Base-by-base conservation (phyloP, 1,284 basidiomycete species). In the Ganoderma boninense region DNA sequence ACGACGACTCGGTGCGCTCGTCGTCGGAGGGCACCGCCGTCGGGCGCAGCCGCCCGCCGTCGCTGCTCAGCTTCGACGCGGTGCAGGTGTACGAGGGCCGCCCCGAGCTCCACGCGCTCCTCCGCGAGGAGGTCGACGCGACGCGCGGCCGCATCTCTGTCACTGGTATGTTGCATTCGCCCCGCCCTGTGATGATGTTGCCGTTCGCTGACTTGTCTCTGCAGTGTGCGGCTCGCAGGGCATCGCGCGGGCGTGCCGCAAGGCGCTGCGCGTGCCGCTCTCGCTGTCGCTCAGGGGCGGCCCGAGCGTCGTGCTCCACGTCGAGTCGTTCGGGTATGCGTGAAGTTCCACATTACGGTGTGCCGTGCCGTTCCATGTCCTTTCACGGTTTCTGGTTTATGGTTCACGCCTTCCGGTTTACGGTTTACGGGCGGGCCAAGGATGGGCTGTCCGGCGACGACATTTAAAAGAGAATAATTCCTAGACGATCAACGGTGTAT, bases 221-320 rank as follows among this genome's bases (percentile, higher is more conserved):
- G n/a, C n/a, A n/a, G 87, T 89, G 0, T 88, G 87, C 64, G 87
- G 87, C 11, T 85, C 87, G 0, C 77, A 82, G 35, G 77, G 80
- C 11, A 70, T 89, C 56, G 80, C 84, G 0, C 75, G 79, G 35
- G 73, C 79, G 23, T 84, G 85, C 14, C 82, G 86, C 2, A 68
- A 68, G 2, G 83, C 83, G 2, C 72, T 88, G 63, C 77, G 82
- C 14, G 80, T 82, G 49, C 79, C 81, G 0, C 76, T 82, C 13
- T 81, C 83, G 1, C 80, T 81, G 6, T 80, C 80, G 2, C 73
- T 87, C 64, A 78, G 78, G 16, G 85, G 86, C 35, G 82, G 83
- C 0, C 82, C 86, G 2, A 84, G 79, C 64, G 80, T 87, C 23
- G 81, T 79, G 18, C 75, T 88, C 35, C 83, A 86, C 75, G 82